A percentile compares a stretch with the other conserved stretches of the same genome.
Conservation (phyloP, 306 rosid species). For the Trifolium pratense region DNA sequence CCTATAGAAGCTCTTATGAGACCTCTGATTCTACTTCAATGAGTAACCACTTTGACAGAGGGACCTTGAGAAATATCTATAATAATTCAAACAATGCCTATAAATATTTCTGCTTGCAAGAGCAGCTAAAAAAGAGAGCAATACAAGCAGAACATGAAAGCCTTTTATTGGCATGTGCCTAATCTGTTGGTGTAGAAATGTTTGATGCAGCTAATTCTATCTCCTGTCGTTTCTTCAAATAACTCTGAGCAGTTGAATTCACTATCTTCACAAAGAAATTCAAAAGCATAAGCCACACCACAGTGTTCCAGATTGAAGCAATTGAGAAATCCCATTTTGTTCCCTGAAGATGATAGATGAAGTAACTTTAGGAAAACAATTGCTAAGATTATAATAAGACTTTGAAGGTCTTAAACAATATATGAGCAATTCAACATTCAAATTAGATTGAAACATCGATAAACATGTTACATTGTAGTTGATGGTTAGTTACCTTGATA, state of each 20-base stretch:
- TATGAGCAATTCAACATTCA: conserved; percentile 19
- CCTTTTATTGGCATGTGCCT: conserved; percentile 28
- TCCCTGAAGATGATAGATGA: conserved; percentile 53
- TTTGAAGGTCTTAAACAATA: not conserved
- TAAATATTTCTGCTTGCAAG: conserved; percentile 46
- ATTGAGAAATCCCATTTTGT: conserved; percentile 87
- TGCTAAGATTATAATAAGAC: conserved; percentile 5
- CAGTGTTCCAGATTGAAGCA: conserved; percentile 77
- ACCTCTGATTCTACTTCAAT: conserved; percentile 14
- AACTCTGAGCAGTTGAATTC: conserved; percentile 80
- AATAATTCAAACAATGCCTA: conserved; percentile 28
- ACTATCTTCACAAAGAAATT: conserved; percentile 90
- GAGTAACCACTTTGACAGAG: conserved; percentile 35
- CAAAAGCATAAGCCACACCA: conserved; percentile 96
- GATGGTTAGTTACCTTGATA: conserved; percentile 58
- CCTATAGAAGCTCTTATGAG: conserved; percentile 56
- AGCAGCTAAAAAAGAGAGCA: conserved; percentile 36
- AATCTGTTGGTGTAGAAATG: conserved; percentile 42
- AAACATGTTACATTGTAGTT: conserved; percentile 1
- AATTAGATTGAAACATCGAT: conserved; percentile 29
- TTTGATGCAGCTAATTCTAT: conserved; percentile 55
- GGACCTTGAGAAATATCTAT: conserved; percentile 41
- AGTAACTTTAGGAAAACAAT: not conserved
- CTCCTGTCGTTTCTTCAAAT: conserved; percentile 78
- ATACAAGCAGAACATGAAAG: conserved; percentile 33